phyloP scores from a whole-genome alignment of 768 basidiomycete genomes.

The Boletus edulis region DNA sequence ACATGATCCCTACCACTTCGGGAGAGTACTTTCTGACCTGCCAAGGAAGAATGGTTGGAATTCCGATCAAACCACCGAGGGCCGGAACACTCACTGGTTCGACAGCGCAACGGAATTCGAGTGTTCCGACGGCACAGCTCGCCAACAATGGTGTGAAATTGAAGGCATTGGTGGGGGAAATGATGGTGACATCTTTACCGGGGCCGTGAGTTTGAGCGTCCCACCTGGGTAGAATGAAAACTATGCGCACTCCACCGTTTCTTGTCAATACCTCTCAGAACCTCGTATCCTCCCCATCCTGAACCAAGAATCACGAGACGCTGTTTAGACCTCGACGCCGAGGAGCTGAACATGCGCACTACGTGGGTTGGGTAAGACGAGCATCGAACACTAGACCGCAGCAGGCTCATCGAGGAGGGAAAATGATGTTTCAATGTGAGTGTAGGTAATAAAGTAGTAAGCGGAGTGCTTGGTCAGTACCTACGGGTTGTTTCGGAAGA shows the following conservation, averaged over 20 bases:
- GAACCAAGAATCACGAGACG: slow-evolving; percentile 69
- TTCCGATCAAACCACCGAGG: not conserved
- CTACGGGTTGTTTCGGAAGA: slow-evolving; percentile 20
- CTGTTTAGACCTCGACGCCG: slow-evolving; percentile 33
- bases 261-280: slow-evolving; percentile 65
- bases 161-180: slow-evolving; percentile 56
- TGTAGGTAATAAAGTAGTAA: not conserved
- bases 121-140: slow-evolving; percentile 70
- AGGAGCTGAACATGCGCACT: slow-evolving; percentile 39
- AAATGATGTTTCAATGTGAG: not conserved
- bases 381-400: slow-evolving; percentile 8
- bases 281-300: slow-evolving; percentile 77
- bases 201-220: slow-evolving; percentile 2
- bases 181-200: slow-evolving; percentile 54
- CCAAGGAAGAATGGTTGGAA: slow-evolving; percentile 1
- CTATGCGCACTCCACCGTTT: slow-evolving; percentile 60
- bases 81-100: slow-evolving; percentile 58
- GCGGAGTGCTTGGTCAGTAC: not conserved
- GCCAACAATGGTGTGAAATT: slow-evolving; percentile 49
- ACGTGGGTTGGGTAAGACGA: not conserved
- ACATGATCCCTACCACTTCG: slow-evolving; percentile 42
- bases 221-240: not conserved
- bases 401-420: slow-evolving; percentile 11
- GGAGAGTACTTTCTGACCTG: slow-evolving; percentile 58
- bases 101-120: slow-evolving; percentile 78